Base-by-base conservation (phyloP, 2,329 filamentous ascomycete species). In the Parastagonospora nodorum region DNA sequence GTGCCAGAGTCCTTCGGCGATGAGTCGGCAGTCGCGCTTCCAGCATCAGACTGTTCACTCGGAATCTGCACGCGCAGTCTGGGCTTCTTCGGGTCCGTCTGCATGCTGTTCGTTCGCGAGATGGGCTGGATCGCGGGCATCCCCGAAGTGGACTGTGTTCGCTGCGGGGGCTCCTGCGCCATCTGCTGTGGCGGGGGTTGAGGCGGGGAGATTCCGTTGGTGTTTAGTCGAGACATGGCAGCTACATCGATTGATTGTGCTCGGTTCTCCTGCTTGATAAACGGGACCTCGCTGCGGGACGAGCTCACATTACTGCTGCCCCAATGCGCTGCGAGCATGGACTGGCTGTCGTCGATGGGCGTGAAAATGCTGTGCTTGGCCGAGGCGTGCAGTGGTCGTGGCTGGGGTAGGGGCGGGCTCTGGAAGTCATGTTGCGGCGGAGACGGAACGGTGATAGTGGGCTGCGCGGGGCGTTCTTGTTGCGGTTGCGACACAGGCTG, bases 291-390 rank as follows among this genome's bases (percentile, higher is more conserved):
- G 39, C 67, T 71, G 50, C 75, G 77, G 16, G 75, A 71, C 16
- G 74, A 68, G 42, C 81, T 74, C 57, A 78, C 78, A 29, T 52
- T 61, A 42, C 85, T 84, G 8, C 84, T 67, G 24, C 77, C 78
- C 78, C 78, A 87, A 71, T 96, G 92, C 58, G 93, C 90, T 10
- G 90, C 91, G 37, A 97, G 77, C 51, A 97, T 88, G 1, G 92
- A 97, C 42, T 90, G 84, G 63, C 89, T 92, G 70, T 96, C 92
- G 65, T 97, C 94, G 56, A 99, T 96, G 0, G 94, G 94, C 0
- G 94, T 99, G 70, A 97, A 97, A 52, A 99, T 97, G 72, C 92
- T 97, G 51, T 92, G 88, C 16, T 88, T 88, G 71, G 92, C 92
- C 30, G 81, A 75, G 30, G 77, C 74, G 7, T 81, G 79, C 2